Evolutionary conservation across 495 filamentous ascomycete genomes (phyloP).

Genomic region (Penicillium tannophilum): DNA sequence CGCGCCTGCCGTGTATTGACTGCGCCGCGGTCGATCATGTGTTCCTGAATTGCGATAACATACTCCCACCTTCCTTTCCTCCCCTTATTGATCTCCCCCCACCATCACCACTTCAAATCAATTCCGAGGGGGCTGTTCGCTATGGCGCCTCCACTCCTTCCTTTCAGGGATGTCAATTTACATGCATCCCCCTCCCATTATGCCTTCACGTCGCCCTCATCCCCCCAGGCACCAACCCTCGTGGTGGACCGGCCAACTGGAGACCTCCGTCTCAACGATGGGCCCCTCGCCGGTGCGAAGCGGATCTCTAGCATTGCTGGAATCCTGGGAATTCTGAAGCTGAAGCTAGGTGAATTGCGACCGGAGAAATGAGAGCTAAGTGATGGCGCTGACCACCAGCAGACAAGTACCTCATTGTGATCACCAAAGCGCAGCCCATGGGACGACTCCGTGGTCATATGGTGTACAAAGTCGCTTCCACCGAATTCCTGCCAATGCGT

Average conservation of each 20-base stretch:
- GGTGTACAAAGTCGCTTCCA: slow-evolving; percentile 87
- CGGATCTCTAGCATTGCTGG: slow-evolving; percentile 91
- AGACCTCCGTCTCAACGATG: slow-evolving; percentile 82
- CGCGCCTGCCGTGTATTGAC: slow-evolving; percentile 17
- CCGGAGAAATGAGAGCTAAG: neutral
- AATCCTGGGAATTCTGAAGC: slow-evolving; percentile 86
- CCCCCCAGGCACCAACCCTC: slow-evolving; percentile 81
- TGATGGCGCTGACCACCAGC: slow-evolving; percentile 16
- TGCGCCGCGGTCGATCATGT: slow-evolving; percentile 31
- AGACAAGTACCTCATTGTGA: slow-evolving; percentile 98
- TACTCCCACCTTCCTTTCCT: slow-evolving; percentile 10
- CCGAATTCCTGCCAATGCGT: slow-evolving; percentile 91
- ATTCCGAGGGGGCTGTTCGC: slow-evolving; percentile 20
- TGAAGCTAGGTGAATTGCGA: slow-evolving; percentile 74
- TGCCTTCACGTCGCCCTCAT: slow-evolving; percentile 94
- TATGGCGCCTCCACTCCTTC: slow-evolving; percentile 64
- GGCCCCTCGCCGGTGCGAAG: slow-evolving; percentile 70
- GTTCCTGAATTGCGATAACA: slow-evolving; percentile 25
- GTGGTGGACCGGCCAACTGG: slow-evolving; percentile 92
- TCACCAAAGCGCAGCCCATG: slow-evolving; percentile 90
- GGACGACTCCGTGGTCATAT: slow-evolving; percentile 89
- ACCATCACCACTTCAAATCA: slow-evolving; percentile 1
- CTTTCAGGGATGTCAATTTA: slow-evolving; percentile 95
- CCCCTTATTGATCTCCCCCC: slow-evolving; percentile 7
- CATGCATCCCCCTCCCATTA: slow-evolving; percentile 89